Evolutionary conservation across 192 early-diverging fungal species (phyloP), one percentile per base, ranked within the genome.

Genomic region (Phycomyces blakesleeanus): DNA sequence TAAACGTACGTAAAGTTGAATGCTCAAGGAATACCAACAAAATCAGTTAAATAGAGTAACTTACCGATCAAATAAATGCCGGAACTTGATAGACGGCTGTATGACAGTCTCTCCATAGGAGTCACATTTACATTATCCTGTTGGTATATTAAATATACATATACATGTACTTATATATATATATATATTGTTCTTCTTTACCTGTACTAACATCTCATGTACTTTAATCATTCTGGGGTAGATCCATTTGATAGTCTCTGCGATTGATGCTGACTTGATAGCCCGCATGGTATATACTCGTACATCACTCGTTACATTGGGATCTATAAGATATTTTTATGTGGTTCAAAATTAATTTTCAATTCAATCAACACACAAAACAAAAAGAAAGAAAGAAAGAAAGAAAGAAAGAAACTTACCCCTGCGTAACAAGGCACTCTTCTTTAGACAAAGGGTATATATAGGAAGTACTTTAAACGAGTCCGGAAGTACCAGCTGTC

Each of bases 401-500:
- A n/a, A n/a, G n/a, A n/a, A n/a, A n/a, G n/a, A n/a, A 27, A 9
- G 0, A 5, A 65, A 62, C 16, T 63, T 79, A 81, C 87, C 88
- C 27, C 65, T 82, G 39, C 93, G 87, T 67, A 98, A 83, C 6
- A 91, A 82, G 37, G 78, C 81, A 51, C 83, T 86, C 71, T 98
- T 98, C 20, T 95, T 80, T 64, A 99, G 68, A 24, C 90, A 73
- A 44, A 97, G 80, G 0, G 85, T 81, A 73, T 91, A 96, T 25
- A 98, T 78, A 14, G 97, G 96, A 49, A 90, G 87, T 42, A 96
- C 79, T 74, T 99, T 99, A 78, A 90, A 95, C 0, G 94, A 87
- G 72, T 99, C 97, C 22, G 97, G 96, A 51, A 99, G 76, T 61
- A 99, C 98, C 18, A 99, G 80, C 78, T 96, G 97, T 26, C 93